Base-by-base conservation (phyloP, 2,329 filamentous ascomycete genomes). In the Arthrinium puccinioides region DNA sequence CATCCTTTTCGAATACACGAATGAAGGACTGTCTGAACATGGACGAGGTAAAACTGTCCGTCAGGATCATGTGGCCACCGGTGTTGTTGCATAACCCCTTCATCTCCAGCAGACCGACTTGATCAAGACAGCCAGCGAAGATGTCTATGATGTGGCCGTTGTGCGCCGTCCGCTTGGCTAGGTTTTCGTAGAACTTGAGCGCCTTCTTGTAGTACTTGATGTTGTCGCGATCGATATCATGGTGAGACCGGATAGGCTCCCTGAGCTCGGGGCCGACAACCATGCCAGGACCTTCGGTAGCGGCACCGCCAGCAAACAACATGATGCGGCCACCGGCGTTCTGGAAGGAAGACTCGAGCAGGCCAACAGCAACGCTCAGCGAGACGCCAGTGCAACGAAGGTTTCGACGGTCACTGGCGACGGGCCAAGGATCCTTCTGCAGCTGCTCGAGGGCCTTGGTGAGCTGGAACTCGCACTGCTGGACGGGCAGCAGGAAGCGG, bases 141-240 rank as follows among this genome's bases (percentile, higher is more conserved):
- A 98, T 92, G 60, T 98, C 92, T 50, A 98, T 87, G 47, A 96
- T 86, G 56, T 98, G 92, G 16, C 92, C 90, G 53, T 98, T 98
- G 62, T 97, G 89, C 11, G 92, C 87, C 15, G 88, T 87, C 42
- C 92, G 79, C 66, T 97, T 97, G 5, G 92, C 89, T 29, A 98
- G 75, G 46, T 79, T 84, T 45, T 98, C 92, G 60, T 97, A 98
- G 62, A 96, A 97, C 81, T 89, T 56, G 8, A 96, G 66, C 16
- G 92, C 92, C 67, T 98, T 98, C 74, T 98, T 98, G 69, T 94
- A 97, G 66, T 97, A 96, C 64, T 98, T 98, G 67, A 95, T 94
- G 60, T 96, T 96, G 63, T 98, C 92, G 40, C 89, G 81, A 59
- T 98, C 92, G 61, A 98, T 98, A 55, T 98, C 92, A 63, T 98